Evolutionary conservation across 768 basidiomycete genomes (phyloP).

Genomic region (Goffeauzyma gilvescens): DNA sequence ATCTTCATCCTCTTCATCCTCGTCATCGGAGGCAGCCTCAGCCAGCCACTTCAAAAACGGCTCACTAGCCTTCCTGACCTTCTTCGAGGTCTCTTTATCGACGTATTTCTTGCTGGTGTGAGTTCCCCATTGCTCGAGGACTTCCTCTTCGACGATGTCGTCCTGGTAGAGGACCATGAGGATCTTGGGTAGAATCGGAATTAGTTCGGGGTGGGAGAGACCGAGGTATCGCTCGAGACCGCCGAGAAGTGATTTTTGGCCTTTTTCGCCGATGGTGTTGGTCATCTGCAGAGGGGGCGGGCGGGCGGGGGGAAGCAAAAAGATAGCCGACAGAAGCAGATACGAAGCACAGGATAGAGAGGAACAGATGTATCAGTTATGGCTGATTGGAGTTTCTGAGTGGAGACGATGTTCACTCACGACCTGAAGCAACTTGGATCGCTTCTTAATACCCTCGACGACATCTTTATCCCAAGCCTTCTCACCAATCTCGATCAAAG

Average conservation of each 20-base stretch:
- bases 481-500: slow-evolving; percentile 62
- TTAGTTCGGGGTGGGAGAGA: slow-evolving; percentile 49
- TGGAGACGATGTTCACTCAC: no score
- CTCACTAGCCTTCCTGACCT: slow-evolving; percentile 73
- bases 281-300: slow-evolving; percentile 4
- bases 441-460: slow-evolving; percentile 33
- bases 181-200: slow-evolving; percentile 62
- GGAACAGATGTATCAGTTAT: not conserved
- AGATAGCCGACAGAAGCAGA: no score
- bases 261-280: slow-evolving; percentile 79
- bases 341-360: no score
- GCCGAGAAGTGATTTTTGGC: slow-evolving; percentile 82
- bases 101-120: slow-evolving; percentile 94
- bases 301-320: not conserved
- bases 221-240: slow-evolving; percentile 79
- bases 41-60: slow-evolving; percentile 93
- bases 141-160: slow-evolving; percentile 80
- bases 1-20: no score
- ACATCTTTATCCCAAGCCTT: slow-evolving; percentile 59
- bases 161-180: slow-evolving; percentile 85
- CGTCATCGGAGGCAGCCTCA: no score
- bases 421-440: slow-evolving; percentile 55
- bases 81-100: slow-evolving; percentile 85
- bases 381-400: not conserved
- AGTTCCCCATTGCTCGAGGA: slow-evolving; percentile 79